A percentile compares a stretch with the other conserved stretches of the same genome.
Conservation (phyloP, 148 eudicot genomes). For the Limonium bicolor region DNA sequence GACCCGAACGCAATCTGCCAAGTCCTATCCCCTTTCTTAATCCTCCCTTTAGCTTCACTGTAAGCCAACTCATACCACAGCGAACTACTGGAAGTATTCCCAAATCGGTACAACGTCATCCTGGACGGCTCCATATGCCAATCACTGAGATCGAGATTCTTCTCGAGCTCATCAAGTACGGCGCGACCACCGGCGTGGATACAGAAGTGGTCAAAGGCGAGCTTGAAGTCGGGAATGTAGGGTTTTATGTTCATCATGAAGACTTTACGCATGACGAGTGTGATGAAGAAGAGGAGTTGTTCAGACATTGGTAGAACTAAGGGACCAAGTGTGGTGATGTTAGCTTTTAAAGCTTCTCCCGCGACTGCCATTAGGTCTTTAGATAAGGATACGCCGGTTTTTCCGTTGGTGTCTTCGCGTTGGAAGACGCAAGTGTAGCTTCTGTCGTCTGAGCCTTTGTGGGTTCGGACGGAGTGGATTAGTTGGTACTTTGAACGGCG, state of each 20-base stretch:
- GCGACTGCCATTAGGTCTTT: conserved; percentile 37
- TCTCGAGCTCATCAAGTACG: conserved; percentile 27
- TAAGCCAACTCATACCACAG: conserved; percentile 35
- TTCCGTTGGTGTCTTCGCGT: conserved; percentile 14
- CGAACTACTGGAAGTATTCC: conserved; percentile 33
- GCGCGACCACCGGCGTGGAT: conserved; percentile 36
- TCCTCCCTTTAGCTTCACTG: conserved; percentile 31
- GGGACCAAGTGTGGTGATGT: conserved; percentile 30
- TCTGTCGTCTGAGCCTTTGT: conserved; percentile 27
- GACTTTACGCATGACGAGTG: conserved; percentile 16
- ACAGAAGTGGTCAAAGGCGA: conserved; percentile 28
- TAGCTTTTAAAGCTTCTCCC: conserved; percentile 31
- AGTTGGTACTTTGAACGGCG: conserved; percentile 30
- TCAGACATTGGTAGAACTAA: conserved; percentile 29
- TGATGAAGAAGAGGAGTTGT: conserved; percentile 18
- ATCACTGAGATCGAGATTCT: conserved; percentile 15
- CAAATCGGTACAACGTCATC: conserved; percentile 30
- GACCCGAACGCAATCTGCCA: conserved; percentile 40
- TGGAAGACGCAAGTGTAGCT: conserved; percentile 27
- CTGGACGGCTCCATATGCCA: conserved; percentile 41
- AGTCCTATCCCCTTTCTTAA: conserved; percentile 18
- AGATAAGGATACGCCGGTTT: conserved; percentile 22
- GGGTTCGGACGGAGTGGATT: conserved; percentile 27
- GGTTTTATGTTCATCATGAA: conserved; percentile 26
- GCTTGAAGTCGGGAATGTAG: conserved; percentile 28